A percentile compares a stretch with the other conserved stretches of the same genome.
Conservation (phyloP, 352 stramenopile genomes). For the Phytophthora hibernalis region DNA sequence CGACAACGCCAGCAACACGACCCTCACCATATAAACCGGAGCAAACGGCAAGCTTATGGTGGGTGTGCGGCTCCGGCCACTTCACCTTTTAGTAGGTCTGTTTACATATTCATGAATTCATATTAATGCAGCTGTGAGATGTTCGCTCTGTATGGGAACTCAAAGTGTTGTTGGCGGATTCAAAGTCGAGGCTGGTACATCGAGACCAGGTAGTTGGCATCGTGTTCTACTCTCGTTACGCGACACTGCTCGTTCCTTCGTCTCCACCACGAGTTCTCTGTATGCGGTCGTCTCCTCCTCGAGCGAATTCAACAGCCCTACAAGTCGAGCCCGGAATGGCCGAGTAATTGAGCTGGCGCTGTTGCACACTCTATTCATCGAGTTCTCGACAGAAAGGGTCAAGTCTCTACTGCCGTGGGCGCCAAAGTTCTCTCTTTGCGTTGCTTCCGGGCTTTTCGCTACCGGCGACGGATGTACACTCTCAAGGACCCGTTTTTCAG, state of each 20-base stretch:
- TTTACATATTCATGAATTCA: slow-evolving; percentile 12
- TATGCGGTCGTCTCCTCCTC: slow-evolving; percentile 73
- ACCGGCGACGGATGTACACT: not conserved
- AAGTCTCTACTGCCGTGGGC: not conserved
- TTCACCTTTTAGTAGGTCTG: no score
- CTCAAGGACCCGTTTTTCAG: slow-evolving; percentile 2
- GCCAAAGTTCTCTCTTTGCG: not conserved
- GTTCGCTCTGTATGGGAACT: no score
- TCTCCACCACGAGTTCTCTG: slow-evolving; percentile 32
- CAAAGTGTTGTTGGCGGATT: slow-evolving; percentile 7
- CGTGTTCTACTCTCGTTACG: slow-evolving; percentile 13
- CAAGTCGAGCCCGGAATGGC: slow-evolving; percentile 64
- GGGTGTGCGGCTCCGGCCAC: not conserved
- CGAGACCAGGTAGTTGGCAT: slow-evolving; percentile 28
- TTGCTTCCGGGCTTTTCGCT: not conserved
- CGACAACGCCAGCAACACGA: slow-evolving; percentile 85
- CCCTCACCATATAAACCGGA: slow-evolving; percentile 76
- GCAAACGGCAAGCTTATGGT: not conserved
- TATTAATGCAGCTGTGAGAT: slow-evolving; percentile 12
- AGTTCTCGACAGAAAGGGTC: slow-evolving; percentile 9
- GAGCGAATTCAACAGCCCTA: slow-evolving; percentile 70
- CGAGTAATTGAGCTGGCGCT: slow-evolving; percentile 32
- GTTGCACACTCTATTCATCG: slow-evolving; percentile 18
- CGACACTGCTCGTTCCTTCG: slow-evolving; percentile 27
- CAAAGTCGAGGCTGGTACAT: not conserved